Base-by-base conservation (phyloP, 2,329 filamentous ascomycete species). In the Cercospora zeae-maydis region DNA sequence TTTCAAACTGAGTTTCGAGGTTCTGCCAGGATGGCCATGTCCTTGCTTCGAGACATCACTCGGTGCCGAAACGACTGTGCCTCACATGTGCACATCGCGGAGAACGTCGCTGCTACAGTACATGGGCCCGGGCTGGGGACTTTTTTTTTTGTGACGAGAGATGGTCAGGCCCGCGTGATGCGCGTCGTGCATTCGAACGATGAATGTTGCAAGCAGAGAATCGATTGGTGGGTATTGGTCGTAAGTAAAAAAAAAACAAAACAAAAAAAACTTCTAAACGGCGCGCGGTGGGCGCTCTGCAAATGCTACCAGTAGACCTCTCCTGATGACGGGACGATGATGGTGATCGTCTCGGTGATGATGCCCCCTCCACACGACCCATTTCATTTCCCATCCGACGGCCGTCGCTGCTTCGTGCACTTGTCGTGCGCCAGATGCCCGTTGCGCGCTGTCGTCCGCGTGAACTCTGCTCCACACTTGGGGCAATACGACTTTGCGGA, bases 391-490 rank as follows among this genome's bases (percentile, higher is more conserved):
- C 67, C 72, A 36, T 76, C 74, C 58, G 79, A 80, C 31, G 75
- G 81, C 67, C 84, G 80, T 71, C 85, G 81, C 73, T 86, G 87
- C 81, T 96, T 97, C 8, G 73, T 73, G 81, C 93, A 98, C 78
- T 97, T 97, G 74, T 96, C 92, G 77, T 96, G 91, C 24, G 82
- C 81, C 74, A 88, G 82, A 75, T 98, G 93, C 11, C 93, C 93
- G 74, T 97, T 97, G 65, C 92, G 85, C 49, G 93, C 93, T 21
- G 84, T 88, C 5, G 93, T 96, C 70, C 93, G 84, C 11, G 93
- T 97, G 72, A 98, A 98, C 72, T 96, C 92, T 10, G 92, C 92
- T 37, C 92, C 92, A 73, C 93, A 98, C 74, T 92, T 90, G 16
- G 92, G 92, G 74, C 93, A 98, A 55, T 88, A 88, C 2, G 92